Evolutionary conservation across 2,329 filamentous ascomycete species (phyloP).

Genomic region (Albophoma yamanashiensis): DNA sequence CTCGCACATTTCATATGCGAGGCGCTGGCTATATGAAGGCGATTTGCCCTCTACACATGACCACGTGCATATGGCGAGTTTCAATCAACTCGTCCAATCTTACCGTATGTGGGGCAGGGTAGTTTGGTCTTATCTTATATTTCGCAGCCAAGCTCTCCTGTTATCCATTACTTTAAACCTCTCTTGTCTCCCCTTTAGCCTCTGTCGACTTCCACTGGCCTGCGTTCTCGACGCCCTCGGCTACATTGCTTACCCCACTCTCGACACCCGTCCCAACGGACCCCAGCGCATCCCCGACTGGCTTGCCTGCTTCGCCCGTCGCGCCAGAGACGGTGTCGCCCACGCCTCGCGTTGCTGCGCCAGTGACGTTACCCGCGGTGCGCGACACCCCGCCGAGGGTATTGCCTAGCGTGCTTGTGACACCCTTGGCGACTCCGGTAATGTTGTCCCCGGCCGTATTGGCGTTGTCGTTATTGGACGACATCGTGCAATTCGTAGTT

Average conservation of each 20-base stretch:
- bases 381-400: conserved; percentile 27
- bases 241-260: conserved; percentile 35
- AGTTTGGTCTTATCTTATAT: background rate
- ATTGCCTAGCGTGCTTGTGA: conserved; percentile 29
- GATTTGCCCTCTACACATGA: too few relatives aligned
- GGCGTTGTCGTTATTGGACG: background rate
- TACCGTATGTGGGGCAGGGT: too few relatives aligned
- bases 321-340: conserved; percentile 43
- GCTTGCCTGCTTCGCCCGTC: conserved; percentile 40
- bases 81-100: too few relatives aligned
- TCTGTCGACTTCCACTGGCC: conserved; percentile 40
- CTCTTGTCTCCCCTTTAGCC: background rate
- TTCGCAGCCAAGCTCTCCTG: background rate
- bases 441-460: conserved; percentile 17
- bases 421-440: conserved; percentile 24
- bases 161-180: background rate
- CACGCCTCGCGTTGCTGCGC: conserved; percentile 44
- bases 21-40: too few relatives aligned
- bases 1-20: too few relatives aligned
- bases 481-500: too few relatives aligned
- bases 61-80: too few relatives aligned
- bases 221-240: conserved; percentile 45
- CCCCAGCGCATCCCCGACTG: conserved; percentile 43
- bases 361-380: conserved; percentile 29
- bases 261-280: conserved; percentile 43